phyloP scores from a whole-genome alignment of 2,329 filamentous ascomycete species.

The Graphium sp. region DNA sequence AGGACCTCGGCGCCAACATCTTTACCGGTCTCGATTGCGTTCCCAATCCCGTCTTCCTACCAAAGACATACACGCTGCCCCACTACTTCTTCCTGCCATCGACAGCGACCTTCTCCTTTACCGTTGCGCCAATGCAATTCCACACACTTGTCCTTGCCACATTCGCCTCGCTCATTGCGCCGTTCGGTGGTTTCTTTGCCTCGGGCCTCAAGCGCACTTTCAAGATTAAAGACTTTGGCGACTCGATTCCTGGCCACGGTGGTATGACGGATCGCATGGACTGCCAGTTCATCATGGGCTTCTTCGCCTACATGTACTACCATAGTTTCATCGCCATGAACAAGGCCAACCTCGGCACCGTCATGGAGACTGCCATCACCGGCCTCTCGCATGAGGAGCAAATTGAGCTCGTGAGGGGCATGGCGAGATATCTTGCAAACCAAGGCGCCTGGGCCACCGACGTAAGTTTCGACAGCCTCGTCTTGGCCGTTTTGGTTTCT shows the following conservation, averaged over 20 bases:
- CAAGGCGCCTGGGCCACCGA: conserved; percentile 31
- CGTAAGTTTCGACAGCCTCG: conserved; percentile 20
- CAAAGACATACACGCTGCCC: conserved; percentile 57
- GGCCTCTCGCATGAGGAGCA: conserved; percentile 82
- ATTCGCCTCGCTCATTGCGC: conserved; percentile 91
- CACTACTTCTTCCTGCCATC: conserved; percentile 56
- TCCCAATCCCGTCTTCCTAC: conserved; percentile 80
- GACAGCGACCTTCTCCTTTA: conserved; percentile 43
- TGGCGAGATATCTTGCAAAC: conserved; percentile 47
- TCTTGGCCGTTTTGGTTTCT: conserved; percentile 6
- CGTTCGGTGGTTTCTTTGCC: conserved; percentile 96
- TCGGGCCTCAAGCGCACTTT: conserved; percentile 96
- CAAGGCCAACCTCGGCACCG: conserved; percentile 67
- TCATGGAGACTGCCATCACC: conserved; percentile 83
- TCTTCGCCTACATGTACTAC: conserved; percentile 97
- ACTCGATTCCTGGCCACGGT: conserved; percentile 93
- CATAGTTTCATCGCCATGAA: conserved; percentile 89
- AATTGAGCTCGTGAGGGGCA: conserved; percentile 56
- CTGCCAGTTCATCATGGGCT: conserved; percentile 99
- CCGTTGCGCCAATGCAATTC: conserved; percentile 76
- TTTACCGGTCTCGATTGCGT: conserved; percentile 81
- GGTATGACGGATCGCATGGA: conserved; percentile 99
- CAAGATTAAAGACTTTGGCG: conserved; percentile 99
- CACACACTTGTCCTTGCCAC: conserved; percentile 82
- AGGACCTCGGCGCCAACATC: conserved; percentile 82